phyloP scores from a whole-genome alignment of 345 rosid genomes.

The Aegle marmelos region DNA sequence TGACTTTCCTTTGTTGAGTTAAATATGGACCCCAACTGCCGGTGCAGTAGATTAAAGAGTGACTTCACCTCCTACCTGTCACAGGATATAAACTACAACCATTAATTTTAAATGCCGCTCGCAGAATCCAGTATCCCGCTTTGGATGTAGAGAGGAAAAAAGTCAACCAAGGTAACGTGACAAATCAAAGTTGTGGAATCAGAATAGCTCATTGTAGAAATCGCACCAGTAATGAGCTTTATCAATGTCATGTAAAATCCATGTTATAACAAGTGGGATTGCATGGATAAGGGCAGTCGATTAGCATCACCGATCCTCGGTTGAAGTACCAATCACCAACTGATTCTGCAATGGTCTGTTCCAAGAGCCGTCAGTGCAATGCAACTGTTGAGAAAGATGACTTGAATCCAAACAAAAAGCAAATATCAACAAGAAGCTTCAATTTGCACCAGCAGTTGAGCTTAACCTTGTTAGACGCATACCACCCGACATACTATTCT shows the following conservation, averaged over 20 bases:
- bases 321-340: conserved; percentile 91
- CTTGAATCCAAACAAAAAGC: not conserved
- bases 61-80: not conserved
- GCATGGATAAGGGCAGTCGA: conserved; percentile 91
- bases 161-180: not conserved
- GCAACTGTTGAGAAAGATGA: not conserved
- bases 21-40: not conserved
- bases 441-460: not conserved
- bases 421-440: not conserved
- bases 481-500: not conserved
- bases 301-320: conserved; percentile 49
- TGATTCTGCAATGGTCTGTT: conserved; percentile 81
- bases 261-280: conserved; percentile 75
- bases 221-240: not conserved
- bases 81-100: not conserved
- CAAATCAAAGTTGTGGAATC: not conserved
- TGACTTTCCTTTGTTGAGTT: not conserved
- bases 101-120: not conserved
- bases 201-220: not conserved
- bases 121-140: not conserved
- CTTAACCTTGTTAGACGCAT: not conserved
- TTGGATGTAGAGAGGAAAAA: not conserved
- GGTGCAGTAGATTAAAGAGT: not conserved
- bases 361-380: not conserved
- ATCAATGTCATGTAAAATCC: conserved; percentile 40